Percentiles rank a stretch among this genome's conserved stretches.
phyloP scores from a whole-genome alignment of 2,329 filamentous ascomycete genomes.

The Phyllachora maydis region DNA sequence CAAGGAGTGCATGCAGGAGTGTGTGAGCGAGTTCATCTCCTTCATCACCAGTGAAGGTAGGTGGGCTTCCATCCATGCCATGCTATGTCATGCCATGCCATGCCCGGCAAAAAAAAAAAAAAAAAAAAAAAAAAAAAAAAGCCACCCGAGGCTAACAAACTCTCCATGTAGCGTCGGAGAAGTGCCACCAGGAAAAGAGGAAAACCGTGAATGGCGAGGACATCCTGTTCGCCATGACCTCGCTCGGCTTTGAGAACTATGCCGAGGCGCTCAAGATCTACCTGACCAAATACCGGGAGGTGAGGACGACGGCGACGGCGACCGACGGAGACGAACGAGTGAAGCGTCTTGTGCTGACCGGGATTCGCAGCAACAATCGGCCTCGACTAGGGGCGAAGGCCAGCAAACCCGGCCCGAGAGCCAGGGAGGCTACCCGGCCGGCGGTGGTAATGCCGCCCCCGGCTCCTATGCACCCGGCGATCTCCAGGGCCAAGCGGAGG shows the following conservation, averaged over 20 bases:
- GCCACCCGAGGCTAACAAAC: too few relatives aligned
- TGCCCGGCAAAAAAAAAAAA: background rate
- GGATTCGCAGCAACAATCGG: slow-evolving; percentile 36
- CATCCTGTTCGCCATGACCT: slow-evolving; percentile 97
- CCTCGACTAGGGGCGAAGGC: slow-evolving; percentile 49
- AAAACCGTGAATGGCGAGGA: slow-evolving; percentile 99
- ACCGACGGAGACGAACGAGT: slow-evolving; percentile 1
- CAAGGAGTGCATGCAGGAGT: slow-evolving; percentile 99
- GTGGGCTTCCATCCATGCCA: slow-evolving; percentile 14
- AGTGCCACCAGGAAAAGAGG: slow-evolving; percentile 97
- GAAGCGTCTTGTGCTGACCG: slow-evolving; percentile 1
- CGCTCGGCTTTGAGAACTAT: slow-evolving; percentile 96
- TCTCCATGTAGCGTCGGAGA: slow-evolving; percentile 93
- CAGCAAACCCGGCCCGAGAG: slow-evolving; percentile 27
- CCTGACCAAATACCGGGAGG: slow-evolving; percentile 90
- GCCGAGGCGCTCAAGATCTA: slow-evolving; percentile 97
- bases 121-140: too few relatives aligned
- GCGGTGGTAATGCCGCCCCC: slow-evolving; percentile 16
- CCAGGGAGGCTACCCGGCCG: slow-evolving; percentile 24
- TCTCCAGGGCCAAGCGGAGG: slow-evolving; percentile 16
- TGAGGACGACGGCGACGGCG: slow-evolving; percentile 19
- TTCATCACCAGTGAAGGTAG: slow-evolving; percentile 98
- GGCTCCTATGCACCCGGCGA: slow-evolving; percentile 24
- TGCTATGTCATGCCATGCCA: slow-evolving; percentile 2
- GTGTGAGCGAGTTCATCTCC: slow-evolving; percentile 98